Evolutionary conservation across 164 flowering plant genomes (phyloP).

Genomic region (Cinnamomum chago): DNA sequence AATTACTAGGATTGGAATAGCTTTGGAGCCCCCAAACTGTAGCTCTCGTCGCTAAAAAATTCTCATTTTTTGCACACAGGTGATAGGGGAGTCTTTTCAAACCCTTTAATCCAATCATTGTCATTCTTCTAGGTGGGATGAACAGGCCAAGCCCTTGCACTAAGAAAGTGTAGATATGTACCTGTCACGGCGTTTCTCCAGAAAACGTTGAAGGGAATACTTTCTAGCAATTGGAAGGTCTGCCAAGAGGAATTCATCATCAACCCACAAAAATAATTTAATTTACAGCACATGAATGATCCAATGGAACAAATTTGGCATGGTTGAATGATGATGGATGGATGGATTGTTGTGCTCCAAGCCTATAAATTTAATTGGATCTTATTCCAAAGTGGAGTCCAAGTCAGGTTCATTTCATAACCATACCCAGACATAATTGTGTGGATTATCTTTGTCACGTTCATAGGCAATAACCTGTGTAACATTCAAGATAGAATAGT

Average conservation of each 20-base stretch:
- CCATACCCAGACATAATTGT: too few relatives aligned
- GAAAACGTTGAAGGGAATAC: slow-evolving; percentile 23
- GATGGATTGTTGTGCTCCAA: background rate
- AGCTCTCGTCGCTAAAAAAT: background rate
- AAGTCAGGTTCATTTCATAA: too few relatives aligned
- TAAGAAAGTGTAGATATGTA: background rate
- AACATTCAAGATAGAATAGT: too few relatives aligned
- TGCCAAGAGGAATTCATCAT: background rate
- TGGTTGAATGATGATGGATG: background rate
- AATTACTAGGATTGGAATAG: too few relatives aligned
- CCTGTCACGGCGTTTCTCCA: slow-evolving; percentile 32
- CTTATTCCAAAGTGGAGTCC: background rate
- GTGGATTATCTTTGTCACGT: too few relatives aligned
- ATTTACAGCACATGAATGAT: background rate
- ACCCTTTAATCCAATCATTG: background rate
- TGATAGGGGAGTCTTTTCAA: background rate
- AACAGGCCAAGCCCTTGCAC: too few relatives aligned
- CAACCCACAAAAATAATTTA: background rate
- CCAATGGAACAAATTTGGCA: background rate
- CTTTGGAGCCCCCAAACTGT: too few relatives aligned
- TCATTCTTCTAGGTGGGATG: background rate
- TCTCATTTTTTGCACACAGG: background rate
- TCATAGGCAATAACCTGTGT: too few relatives aligned
- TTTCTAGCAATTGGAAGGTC: slow-evolving; percentile 27
- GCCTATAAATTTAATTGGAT: background rate